Base-by-base conservation (phyloP, 257 asterid species). In the Craterostigma plantagineum region DNA sequence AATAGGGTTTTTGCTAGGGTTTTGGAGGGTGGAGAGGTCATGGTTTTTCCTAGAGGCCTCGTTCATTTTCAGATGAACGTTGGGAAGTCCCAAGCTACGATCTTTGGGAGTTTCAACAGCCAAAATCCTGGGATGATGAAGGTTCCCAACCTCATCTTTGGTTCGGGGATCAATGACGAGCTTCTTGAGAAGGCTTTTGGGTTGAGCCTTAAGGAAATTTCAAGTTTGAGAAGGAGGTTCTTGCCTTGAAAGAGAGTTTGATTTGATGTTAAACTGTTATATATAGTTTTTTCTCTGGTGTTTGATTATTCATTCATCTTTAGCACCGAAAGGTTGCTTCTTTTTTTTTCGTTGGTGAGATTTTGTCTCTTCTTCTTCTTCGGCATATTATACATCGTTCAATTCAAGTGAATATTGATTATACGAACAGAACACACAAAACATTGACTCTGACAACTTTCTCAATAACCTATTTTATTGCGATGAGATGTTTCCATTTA, bases 21-120 rank as follows among this genome's bases (percentile, higher is more conserved):
- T 23, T 30, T 80, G 14, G 93, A 72, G 71, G 71, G 67, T 18
- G 92, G 91, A 10, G 91, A 79, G 30, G 92, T 82, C 0, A 79
- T 82, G 91, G 86, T 82, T 45, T 75, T 79, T 50, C 92, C 95
- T 1, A 66, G 47, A 56, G 95, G 92, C 0, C 17, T 83, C 13
- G 18, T 83, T 45, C 95, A 76, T 45, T 83, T 83, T 33, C 92
- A 79, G 72, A 73, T 79, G 95, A 83, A 79, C 15, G 42, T 79
- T 2, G 91, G 81, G 11, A 53, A 73, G 8, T 56, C 67, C 0
- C 55, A 43, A 0, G 91, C 92, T 0, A 59, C 91, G 1, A 71
- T 79, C 42, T 4, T 82, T 8, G 92, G 91, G 39, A 79, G 82
- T 49, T 79, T 79, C 16, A 65, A 76, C 23, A 73, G 92, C 63